A percentile compares a stretch with the other conserved stretches of the same genome.
phyloP scores from a whole-genome alignment of 1,284 basidiomycete genomes.

The Kwoniella shivajii region DNA sequence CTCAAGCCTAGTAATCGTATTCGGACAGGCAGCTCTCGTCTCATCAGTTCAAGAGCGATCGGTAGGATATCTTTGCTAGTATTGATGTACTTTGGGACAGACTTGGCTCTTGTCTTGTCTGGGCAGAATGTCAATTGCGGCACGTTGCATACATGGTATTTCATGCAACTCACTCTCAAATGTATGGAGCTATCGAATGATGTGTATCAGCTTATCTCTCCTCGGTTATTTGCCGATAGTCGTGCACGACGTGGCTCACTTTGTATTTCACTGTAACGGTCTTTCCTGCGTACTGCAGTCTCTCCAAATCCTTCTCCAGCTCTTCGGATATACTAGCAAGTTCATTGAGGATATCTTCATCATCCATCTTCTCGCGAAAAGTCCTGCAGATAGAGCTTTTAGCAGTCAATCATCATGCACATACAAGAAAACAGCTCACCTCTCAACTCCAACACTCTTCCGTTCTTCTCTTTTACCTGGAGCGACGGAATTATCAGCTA shows the following conservation, averaged over 20 bases:
- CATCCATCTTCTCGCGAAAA: slow-evolving; percentile 68
- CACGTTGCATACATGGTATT: neutral
- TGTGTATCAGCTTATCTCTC: slow-evolving; percentile 17
- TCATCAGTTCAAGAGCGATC: slow-evolving; percentile 79
- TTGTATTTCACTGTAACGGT: slow-evolving; percentile 55
- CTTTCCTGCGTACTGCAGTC: slow-evolving; percentile 54
- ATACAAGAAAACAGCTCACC: slow-evolving; percentile 56
- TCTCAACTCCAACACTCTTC: slow-evolving; percentile 87
- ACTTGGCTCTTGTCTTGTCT: slow-evolving; percentile 82
- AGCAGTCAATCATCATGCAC: slow-evolving; percentile 4
- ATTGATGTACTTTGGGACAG: slow-evolving; percentile 70
- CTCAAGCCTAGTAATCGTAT: slow-evolving; percentile 79
- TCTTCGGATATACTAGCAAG: slow-evolving; percentile 77
- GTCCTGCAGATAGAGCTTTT: slow-evolving; percentile 63
- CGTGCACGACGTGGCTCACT: too few species aligned
- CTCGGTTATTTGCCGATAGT: too few species aligned
- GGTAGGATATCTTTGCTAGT: slow-evolving; percentile 76
- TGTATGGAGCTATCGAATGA: slow-evolving; percentile 43
- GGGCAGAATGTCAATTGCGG: slow-evolving; percentile 9
- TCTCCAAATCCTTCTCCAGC: slow-evolving; percentile 73
- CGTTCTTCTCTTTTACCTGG: slow-evolving; percentile 74
- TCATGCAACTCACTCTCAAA: slow-evolving; percentile 41
- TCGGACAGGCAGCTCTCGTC: slow-evolving; percentile 73
- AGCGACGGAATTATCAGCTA: slow-evolving; percentile 77
- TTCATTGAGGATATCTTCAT: slow-evolving; percentile 68